phyloP scores from a whole-genome alignment of 495 filamentous ascomycete species.

The Rhypophila decipiens region DNA sequence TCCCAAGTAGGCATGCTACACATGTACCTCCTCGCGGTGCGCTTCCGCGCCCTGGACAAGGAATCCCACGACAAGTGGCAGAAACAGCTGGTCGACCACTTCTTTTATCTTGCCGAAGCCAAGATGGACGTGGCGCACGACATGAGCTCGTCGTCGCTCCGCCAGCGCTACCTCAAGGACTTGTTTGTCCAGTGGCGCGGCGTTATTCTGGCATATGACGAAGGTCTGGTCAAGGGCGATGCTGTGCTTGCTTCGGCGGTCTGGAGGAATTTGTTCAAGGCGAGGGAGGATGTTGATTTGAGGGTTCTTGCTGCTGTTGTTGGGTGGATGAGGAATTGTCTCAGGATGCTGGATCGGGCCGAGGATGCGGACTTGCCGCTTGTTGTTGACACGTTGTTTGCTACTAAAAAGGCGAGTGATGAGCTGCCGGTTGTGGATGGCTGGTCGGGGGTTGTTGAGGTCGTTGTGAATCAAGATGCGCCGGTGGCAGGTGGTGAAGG shows the following conservation, averaged over 20 bases:
- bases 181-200: conserved; percentile 90
- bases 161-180: conserved; percentile 87
- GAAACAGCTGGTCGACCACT: conserved; percentile 68
- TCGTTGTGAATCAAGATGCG: no score
- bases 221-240: conserved; percentile 76
- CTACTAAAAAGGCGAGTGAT: conserved; percentile 28
- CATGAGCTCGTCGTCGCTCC: conserved; percentile 54
- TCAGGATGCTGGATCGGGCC: conserved; percentile 57
- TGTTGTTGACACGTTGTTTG: conserved; percentile 28
- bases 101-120: conserved; percentile 86
- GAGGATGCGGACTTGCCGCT: conserved; percentile 46
- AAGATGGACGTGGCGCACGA: conserved; percentile 70
- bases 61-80: conserved; percentile 33
- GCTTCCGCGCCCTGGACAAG: conserved; percentile 69
- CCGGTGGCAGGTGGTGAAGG: no score
- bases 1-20: conserved; percentile 92
- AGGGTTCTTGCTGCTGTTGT: conserved; percentile 66
- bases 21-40: conserved; percentile 88
- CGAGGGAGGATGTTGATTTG: conserved; percentile 62
- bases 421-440: conserved; percentile 37
- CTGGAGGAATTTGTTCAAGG: conserved; percentile 91
- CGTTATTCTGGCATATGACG: conserved; percentile 74
- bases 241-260: conserved; percentile 79
- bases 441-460: conserved; percentile 8
- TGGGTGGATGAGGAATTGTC: conserved; percentile 65